A percentile compares a stretch with the other conserved stretches of the same genome.
Evolutionary conservation across 2,329 filamentous ascomycete species (phyloP).

Genomic region (Colletotrichum falcatum): DNA sequence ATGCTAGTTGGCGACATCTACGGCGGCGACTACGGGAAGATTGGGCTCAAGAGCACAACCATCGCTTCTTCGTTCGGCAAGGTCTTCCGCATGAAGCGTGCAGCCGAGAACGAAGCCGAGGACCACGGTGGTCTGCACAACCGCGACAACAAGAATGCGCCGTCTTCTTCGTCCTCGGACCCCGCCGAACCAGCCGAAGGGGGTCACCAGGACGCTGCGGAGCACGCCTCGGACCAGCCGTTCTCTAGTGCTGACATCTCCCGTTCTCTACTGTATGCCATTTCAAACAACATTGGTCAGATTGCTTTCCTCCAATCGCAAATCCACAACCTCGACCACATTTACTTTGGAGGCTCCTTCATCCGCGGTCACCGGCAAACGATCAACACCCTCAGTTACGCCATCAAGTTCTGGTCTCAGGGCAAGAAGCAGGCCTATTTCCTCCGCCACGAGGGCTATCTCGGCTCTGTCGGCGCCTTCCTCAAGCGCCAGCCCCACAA

Average conservation of each 20-base stretch:
- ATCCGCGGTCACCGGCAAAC: conserved; percentile 97
- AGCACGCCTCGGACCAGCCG: conserved; percentile 49
- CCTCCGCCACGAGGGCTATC: conserved; percentile 92
- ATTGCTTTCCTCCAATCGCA: conserved; percentile 98
- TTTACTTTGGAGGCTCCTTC: conserved; percentile 98
- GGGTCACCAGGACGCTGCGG: conserved; percentile 24
- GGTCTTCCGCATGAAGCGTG: conserved; percentile 91
- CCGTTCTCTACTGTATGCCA: conserved; percentile 90
- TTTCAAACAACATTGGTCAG: conserved; percentile 98
- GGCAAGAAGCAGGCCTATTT: conserved; percentile 97
- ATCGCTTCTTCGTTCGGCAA: conserved; percentile 98
- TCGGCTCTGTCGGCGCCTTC: conserved; percentile 94
- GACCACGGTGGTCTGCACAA: conserved; percentile 72
- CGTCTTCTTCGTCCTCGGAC: conserved; percentile 42
- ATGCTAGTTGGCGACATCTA: conserved; percentile 99
- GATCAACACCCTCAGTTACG: conserved; percentile 96
- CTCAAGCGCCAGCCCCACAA: conserved; percentile 90
- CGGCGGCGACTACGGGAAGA: conserved; percentile 94
- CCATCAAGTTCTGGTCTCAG: conserved; percentile 97
- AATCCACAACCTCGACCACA: conserved; percentile 89
- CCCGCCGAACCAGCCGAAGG: conserved; percentile 7
- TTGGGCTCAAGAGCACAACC: conserved; percentile 93
- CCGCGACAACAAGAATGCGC: conserved; percentile 56
- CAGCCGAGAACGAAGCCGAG: conserved; percentile 83
- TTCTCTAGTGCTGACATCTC: conserved; percentile 90